Base-by-base conservation (phyloP, 305 asterid species). In the Petunia hybrid region DNA sequence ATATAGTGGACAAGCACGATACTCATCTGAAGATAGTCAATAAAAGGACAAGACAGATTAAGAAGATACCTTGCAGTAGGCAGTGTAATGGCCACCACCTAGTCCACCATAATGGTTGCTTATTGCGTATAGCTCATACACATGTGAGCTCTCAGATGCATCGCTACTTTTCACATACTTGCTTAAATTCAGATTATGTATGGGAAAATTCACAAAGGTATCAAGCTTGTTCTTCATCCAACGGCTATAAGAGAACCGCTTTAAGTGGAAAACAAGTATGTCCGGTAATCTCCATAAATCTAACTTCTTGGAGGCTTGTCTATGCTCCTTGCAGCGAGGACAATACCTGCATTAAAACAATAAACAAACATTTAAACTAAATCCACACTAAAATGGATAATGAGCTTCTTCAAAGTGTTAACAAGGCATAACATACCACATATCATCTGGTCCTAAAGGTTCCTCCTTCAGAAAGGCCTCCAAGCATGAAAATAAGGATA, bases 41-140 rank as follows among this genome's bases (percentile, higher is more conserved):
- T 13, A 13, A 73, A 48, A 73, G 78, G 61, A 51, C 78, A 73
- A 36, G 48, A 73, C 36, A 36, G 53, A 73, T 45, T 59, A 76
- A 42, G 55, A 42, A 62, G 38, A 42, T 90, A 94, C 99, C 98
- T 96, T 94, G 88, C 98, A 93, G 79, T 94, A 93, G 64, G 99
- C 98, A 70, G 98, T 89, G 85, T 96, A 96, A 87, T 94, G 98
- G 5, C 99, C 98, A 0, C 98, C 98, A 63, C 98, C 99, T 59
- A 94, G 94, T 84, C 98, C 97, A 38, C 99, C 98, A 80, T 96
- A 96, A 87, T 96, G 99, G 83, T 96, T 96, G 86, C 98, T 96
- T 85, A 96, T 87, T 69, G 98, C 99, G 82, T 89, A 96, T 63
- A 96, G 85, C 90, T 96, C 97, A 55, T 96, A 96, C 5, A 87